Base-by-base conservation (phyloP, 306 rosid species). In the Prunus davidiana region DNA sequence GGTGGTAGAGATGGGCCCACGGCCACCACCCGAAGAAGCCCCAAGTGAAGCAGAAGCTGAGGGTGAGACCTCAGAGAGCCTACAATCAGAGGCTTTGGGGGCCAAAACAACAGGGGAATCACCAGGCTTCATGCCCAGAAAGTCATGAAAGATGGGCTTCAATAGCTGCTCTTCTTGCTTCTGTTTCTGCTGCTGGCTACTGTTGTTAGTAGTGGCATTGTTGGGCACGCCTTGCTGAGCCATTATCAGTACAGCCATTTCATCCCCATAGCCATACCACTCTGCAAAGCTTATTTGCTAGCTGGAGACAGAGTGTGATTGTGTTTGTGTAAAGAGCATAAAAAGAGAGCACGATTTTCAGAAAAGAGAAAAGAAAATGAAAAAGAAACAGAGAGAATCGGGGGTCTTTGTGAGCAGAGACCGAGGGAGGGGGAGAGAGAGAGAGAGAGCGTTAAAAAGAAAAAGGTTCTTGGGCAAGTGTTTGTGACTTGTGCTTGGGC, bases 111-210 rank as follows among this genome's bases (percentile, higher is more conserved):
- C 9, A 11, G 68, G 80, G 12, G 89, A 61, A 67, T 83, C 86
- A 28, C 79, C 13, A 46, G 95, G 83, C 75, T 83, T 92, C 93
- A 81, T 89, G 77, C 93, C 97, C 51, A 94, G 86, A 84, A 94
- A 94, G 76, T 94, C 97, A 82, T 90, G 98, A 61, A 92, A 92
- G 2, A 89, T 80, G 1, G 93, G 89, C 8, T 87, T 89, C 58
- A 78, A 69, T 22, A 66, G 68, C 64, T 84, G 88, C 18, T 71
- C 75, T 67, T 78, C 83, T 72, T 45, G 69, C 51, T 67, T 5
- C 74, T 24, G 75, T 15, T 79, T 46, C 54, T 75, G 82, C 54
- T 72, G 82, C 58, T 78, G 79, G 38, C 19, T 34, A 43, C 67
- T 46, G 32, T 45, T 72, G 45, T 57, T 77, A 38, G 57, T 68